Percentiles rank a stretch among this genome's conserved stretches.
Evolutionary conservation across 495 filamentous ascomycete genomes (phyloP).

Genomic region (Chaetomium tenue): DNA sequence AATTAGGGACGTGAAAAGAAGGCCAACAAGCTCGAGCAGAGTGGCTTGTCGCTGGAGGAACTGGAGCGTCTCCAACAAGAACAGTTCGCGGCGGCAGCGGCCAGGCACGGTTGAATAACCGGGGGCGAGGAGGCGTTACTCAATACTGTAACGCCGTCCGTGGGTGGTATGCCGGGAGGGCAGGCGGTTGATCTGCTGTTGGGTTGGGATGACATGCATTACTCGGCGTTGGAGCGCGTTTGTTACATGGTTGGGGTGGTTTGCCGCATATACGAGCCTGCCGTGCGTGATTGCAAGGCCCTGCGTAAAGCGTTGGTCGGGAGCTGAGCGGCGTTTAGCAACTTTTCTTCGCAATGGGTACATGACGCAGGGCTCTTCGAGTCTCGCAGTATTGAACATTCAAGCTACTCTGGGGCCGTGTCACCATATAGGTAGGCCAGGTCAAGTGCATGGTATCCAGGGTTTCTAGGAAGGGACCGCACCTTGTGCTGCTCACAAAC

Average conservation of each 20-base stretch:
- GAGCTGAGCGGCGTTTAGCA: not conserved
- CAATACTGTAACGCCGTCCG: not conserved
- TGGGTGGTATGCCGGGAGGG: not conserved
- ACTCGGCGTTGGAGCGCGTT: constrained; percentile 26
- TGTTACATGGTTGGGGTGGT: constrained; percentile 11
- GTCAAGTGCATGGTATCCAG: not conserved
- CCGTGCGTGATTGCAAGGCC: constrained; percentile 15
- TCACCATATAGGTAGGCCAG: not conserved
- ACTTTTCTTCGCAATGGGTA: not conserved
- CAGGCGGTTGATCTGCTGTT: not conserved
- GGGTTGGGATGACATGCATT: constrained; percentile 25
- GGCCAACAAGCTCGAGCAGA: constrained; percentile 92
- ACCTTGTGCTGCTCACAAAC: not conserved
- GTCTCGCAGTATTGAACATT: not conserved
- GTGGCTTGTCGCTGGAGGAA: constrained; percentile 85
- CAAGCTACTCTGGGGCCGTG: not conserved
- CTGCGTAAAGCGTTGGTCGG: not conserved
- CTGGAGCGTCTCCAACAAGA: constrained; percentile 85
- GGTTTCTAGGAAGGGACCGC: no score
- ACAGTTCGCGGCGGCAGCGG: constrained; percentile 74
- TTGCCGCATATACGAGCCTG: constrained; percentile 15
- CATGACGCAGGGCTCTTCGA: not conserved
- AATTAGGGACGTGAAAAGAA: constrained; percentile 89
- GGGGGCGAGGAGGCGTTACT: not conserved
- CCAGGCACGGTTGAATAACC: constrained; percentile 42